Conservation (phyloP, 805 yeast genomes). For the Lachancea thermotolerans region DNA sequence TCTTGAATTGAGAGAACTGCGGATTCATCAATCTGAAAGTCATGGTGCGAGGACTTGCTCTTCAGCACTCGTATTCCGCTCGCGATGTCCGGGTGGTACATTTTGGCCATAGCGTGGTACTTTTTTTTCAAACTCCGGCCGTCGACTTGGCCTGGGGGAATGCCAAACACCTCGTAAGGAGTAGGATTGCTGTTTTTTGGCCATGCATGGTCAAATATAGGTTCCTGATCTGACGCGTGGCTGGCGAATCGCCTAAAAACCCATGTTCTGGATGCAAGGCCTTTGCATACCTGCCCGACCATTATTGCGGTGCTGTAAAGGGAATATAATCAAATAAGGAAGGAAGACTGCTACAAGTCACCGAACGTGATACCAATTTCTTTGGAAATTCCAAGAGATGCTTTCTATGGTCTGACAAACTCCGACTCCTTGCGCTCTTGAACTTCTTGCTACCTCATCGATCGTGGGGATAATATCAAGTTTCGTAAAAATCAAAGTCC, state of each 20-base stretch:
- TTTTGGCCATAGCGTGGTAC: conserved; percentile 57
- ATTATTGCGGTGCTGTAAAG: neutral
- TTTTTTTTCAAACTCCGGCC: conserved; percentile 37
- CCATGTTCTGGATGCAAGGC: neutral
- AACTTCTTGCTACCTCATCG: neutral
- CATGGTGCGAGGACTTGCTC: neutral
- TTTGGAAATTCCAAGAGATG: too few relatives aligned
- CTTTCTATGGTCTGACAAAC: neutral
- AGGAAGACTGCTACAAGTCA: too few relatives aligned
- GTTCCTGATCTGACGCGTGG: neutral
- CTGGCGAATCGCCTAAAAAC: neutral
- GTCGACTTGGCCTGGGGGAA: conserved; percentile 33
- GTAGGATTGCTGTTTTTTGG: conserved; percentile 51
- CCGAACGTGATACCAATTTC: too few relatives aligned
- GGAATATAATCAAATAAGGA: too few relatives aligned
- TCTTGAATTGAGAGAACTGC: conserved; percentile 19
- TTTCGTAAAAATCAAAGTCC: neutral
- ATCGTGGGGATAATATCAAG: neutral
- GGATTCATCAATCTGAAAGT: conserved; percentile 1
- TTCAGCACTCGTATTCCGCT: conserved; percentile 22
- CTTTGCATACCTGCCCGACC: neutral
- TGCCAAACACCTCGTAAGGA: conserved; percentile 64
- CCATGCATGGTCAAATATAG: conserved; percentile 37
- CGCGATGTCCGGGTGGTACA: conserved; percentile 74
- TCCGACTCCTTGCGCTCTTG: neutral